Evolutionary conservation across 2,329 filamentous ascomycete genomes (phyloP), one percentile per base, ranked within the genome.

Genomic region (Claviceps quebecensis): DNA sequence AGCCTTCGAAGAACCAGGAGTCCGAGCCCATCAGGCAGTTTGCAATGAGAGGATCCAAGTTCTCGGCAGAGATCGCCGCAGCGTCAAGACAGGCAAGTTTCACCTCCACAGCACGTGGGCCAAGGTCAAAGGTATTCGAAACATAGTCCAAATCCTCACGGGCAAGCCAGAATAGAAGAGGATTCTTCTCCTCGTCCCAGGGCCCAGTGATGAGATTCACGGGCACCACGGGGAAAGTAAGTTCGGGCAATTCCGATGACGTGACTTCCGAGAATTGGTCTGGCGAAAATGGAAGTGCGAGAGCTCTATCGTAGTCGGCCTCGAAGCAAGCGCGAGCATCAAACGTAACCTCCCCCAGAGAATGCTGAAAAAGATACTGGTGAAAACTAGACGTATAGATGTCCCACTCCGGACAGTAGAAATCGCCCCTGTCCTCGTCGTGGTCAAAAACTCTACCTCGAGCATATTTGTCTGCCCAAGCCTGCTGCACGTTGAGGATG

Each of bases 91-190:
- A 65, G 46, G 67, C 57, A 4, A 65, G 53, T 47, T 66, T 69
- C 29, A 63, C 47, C 52, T 75, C 72, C 72, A 72, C 74, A 1
- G 67, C 55, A 9, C 26, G 26, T 29, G 26, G 26, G 8, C 26
- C 26, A 29, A 29, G 26, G 26, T 29, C 8, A 29, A 29, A 3
- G 26, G 26, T 29, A 29, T 29, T 9, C 8, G 60, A 54, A 61
- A 60, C 8, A 67, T 29, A 44, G 4, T 56, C 58, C 49, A 67
- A 61, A 14, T 72, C 19, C 19, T 19, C 67, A 38, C 69, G 65
- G 8, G 66, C 59, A 19, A 75, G 61, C 72, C 72, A 75, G 58
- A 73, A 72, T 7, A 75, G 60, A 29, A 70, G 70, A 40, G 67
- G 64, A 17, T 34, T 34, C 29, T 34, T 11, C 29, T 34, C 29